Conservation (phyloP, 352 stramenopile species). For the Phytophthora sp. region DNA sequence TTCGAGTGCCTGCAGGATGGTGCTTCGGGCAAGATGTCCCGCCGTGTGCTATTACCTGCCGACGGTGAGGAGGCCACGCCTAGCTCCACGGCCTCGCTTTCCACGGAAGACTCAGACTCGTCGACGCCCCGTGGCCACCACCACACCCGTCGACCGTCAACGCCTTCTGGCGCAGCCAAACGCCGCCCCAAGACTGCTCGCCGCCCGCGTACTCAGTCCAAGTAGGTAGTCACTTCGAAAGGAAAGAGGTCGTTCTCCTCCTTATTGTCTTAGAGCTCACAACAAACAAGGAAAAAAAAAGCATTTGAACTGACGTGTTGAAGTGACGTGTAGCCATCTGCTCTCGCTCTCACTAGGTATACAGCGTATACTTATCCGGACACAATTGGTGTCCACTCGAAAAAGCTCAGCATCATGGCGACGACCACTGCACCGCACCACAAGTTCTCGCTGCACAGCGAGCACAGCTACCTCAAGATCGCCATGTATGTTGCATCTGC, state of each 20-base stretch:
- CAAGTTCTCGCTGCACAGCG: slow-evolving; percentile 72
- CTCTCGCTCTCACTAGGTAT: not conserved
- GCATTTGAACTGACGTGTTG: slow-evolving; percentile 16
- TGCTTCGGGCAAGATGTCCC: slow-evolving; percentile 84
- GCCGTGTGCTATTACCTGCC: slow-evolving; percentile 50
- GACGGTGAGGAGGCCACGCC: slow-evolving; percentile 12
- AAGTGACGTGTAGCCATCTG: not conserved
- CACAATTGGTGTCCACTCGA: too few species aligned
- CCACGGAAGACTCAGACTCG: slow-evolving; percentile 6
- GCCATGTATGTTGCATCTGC: slow-evolving; percentile 54
- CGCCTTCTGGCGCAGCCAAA: slow-evolving; percentile 29
- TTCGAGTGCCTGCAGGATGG: slow-evolving; percentile 83
- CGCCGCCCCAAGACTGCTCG: slow-evolving; percentile 37
- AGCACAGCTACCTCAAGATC: slow-evolving; percentile 65
- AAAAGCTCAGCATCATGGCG: not conserved
- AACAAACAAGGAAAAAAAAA: slow-evolving; percentile 12
- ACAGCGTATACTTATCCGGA: too few species aligned
- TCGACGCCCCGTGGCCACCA: slow-evolving; percentile 20
- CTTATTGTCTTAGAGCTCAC: slow-evolving; percentile 26
- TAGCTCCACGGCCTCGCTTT: not conserved
- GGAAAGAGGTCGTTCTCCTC: slow-evolving; percentile 2
- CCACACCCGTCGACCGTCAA: slow-evolving; percentile 36
- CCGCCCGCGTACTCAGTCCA: slow-evolving; percentile 36
- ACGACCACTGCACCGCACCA: slow-evolving; percentile 43
- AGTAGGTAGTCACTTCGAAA: slow-evolving; percentile 29